Evolutionary conservation across 2,329 filamentous ascomycete species (phyloP).

Genomic region (Plenodomus lindquistii): DNA sequence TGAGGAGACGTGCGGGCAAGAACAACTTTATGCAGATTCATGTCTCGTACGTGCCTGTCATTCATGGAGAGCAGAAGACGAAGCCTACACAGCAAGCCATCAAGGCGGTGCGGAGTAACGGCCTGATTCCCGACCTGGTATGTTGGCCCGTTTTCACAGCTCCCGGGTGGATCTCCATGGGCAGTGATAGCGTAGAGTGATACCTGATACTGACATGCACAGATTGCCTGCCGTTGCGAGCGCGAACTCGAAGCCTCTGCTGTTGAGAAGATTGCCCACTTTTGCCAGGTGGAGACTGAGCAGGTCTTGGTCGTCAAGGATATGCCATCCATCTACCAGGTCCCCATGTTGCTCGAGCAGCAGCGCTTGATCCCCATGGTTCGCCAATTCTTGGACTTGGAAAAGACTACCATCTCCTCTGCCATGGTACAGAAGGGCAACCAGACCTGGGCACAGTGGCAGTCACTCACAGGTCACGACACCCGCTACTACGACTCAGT

Average conservation of each 20-base stretch:
- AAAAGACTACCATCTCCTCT: slow-evolving; percentile 58
- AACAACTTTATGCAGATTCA: slow-evolving; percentile 87
- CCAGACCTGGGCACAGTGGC: slow-evolving; percentile 79
- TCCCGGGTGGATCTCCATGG: neutral
- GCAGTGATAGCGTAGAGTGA: neutral
- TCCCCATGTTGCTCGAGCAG: slow-evolving; percentile 85
- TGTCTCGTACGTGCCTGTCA: slow-evolving; percentile 83
- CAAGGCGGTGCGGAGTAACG: slow-evolving; percentile 78
- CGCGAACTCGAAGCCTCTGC: slow-evolving; percentile 72
- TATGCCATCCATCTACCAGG: slow-evolving; percentile 89
- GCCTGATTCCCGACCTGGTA: slow-evolving; percentile 65
- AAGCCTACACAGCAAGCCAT: slow-evolving; percentile 96
- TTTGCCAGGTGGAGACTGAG: slow-evolving; percentile 82
- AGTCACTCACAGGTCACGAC: slow-evolving; percentile 67
- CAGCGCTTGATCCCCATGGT: slow-evolving; percentile 76
- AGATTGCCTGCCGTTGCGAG: slow-evolving; percentile 94
- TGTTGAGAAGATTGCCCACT: slow-evolving; percentile 83
- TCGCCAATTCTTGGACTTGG: slow-evolving; percentile 66
- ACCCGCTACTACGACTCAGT: slow-evolving; percentile 70
- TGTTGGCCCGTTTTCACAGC: slow-evolving; percentile 12
- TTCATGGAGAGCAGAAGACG: slow-evolving; percentile 83
- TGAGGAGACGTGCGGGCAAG: slow-evolving; percentile 71
- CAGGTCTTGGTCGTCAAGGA: slow-evolving; percentile 88
- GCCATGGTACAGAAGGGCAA: slow-evolving; percentile 64
- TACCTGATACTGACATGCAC: neutral